These are phyloP conservation scores for Physaria fendleri DNA, from an alignment of 345 rosid genomes.

Conservation along the genomic window DNA sequence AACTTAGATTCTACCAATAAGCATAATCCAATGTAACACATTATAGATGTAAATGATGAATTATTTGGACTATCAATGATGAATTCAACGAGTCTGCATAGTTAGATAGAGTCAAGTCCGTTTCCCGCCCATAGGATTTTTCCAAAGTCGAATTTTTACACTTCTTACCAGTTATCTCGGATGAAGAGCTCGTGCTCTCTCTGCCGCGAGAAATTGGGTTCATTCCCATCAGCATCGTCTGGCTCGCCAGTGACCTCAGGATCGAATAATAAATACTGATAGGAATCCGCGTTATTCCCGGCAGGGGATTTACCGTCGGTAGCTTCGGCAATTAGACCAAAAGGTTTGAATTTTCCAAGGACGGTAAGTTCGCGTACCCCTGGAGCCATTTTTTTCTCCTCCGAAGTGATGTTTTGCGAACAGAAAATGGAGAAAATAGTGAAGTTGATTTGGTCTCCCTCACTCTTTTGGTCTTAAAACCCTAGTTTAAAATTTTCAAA, in stretches of 20 bases:
- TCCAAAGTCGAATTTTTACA: not conserved
- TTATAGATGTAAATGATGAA: not conserved
- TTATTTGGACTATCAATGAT: not conserved
- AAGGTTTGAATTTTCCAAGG: conserved; percentile 93
- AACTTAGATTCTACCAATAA: conserved; percentile 2
- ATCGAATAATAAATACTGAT: conserved; percentile 76
- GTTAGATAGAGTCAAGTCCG: not conserved
- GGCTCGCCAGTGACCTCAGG: conserved; percentile 48
- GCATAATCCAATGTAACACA: not conserved
- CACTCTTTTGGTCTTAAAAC: conserved; percentile 13
- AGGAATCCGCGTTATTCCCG: conserved; percentile 34
- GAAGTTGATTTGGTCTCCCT: not conserved
- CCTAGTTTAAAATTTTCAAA: not conserved
- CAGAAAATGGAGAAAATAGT: not conserved
- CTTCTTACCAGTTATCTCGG: conserved; percentile 57
- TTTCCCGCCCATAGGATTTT: not conserved
- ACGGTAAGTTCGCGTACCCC: conserved; percentile 66
- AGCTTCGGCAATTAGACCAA: conserved; percentile 80
- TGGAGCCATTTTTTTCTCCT: conserved; percentile 34
- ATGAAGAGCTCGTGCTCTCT: conserved; percentile 84
- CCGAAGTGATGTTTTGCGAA: not conserved
- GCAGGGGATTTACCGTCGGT: conserved; percentile 52
- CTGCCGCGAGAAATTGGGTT: conserved; percentile 28
- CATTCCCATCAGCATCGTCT: conserved; percentile 30
- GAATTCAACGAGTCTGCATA: not conserved